These are phyloP conservation scores for Cutaneotrichosporon dermatis DNA, from an alignment of 1,284 basidiomycete genomes.

Conservation along the genomic window DNA sequence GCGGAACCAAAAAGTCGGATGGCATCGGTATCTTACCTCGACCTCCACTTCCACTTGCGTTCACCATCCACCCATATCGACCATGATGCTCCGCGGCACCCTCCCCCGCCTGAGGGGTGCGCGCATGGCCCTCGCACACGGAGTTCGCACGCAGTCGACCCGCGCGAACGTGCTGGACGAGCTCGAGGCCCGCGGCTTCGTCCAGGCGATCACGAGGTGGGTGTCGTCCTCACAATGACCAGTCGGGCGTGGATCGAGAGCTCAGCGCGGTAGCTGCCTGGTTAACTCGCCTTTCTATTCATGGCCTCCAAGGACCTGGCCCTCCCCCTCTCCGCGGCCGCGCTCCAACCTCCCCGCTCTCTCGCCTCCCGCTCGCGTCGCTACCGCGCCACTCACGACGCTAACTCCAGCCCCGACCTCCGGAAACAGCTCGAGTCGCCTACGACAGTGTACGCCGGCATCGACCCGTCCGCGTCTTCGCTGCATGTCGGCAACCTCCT, in stretches of 20 bases:
- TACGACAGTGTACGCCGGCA: conserved; percentile 72
- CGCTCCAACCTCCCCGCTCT: too few species aligned
- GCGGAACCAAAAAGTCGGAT: conserved; percentile 6
- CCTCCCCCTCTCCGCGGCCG: too few species aligned
- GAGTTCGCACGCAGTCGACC: not conserved
- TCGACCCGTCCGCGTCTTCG: conserved; percentile 85
- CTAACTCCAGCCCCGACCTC: conserved; percentile 30
- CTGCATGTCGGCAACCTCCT: conserved; percentile 92
- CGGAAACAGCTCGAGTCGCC: conserved; percentile 36
- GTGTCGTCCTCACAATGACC: conserved; percentile 1
- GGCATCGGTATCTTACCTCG: not conserved
- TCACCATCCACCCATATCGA: not conserved
- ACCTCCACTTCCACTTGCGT: not conserved
- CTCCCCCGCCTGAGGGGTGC: not conserved
- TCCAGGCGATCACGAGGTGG: conserved; percentile 50
- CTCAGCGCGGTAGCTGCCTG: too few species aligned
- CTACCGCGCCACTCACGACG: too few species aligned
- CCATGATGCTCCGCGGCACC: not conserved
- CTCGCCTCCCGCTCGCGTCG: too few species aligned
- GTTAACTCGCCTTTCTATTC: too few species aligned
- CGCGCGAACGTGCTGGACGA: conserved; percentile 38
- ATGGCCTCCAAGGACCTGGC: too few species aligned
- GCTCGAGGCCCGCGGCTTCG: conserved; percentile 49
- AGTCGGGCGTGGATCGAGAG: too few species aligned
- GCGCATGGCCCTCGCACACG: not conserved